Conservation (phyloP, 495 filamentous ascomycete genomes). For the Penicillium turbatum region DNA sequence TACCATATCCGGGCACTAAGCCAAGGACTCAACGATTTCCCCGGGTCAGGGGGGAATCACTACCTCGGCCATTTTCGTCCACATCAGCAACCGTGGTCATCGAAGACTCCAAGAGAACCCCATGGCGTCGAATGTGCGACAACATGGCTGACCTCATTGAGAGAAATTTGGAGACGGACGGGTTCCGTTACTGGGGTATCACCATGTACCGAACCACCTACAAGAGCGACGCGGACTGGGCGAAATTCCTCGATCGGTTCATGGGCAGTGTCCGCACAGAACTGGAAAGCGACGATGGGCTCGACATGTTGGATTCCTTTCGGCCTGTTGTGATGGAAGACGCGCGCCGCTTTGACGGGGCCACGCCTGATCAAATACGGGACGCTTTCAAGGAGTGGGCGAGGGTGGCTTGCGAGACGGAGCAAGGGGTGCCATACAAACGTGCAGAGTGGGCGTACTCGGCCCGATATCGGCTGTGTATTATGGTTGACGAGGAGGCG, state of each 20-base stretch:
- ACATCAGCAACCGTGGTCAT: conserved; percentile 9
- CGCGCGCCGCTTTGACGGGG: not conserved
- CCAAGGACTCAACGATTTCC: conserved; percentile 9
- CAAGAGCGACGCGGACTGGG: conserved; percentile 8
- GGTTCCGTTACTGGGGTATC: conserved; percentile 8
- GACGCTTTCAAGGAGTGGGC: conserved; percentile 9
- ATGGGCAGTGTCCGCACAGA: not conserved
- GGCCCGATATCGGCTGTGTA: conserved; percentile 9
- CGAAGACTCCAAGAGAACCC: conserved; percentile 12
- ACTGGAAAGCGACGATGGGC: conserved; percentile 3
- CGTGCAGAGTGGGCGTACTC: not conserved
- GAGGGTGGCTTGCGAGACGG: not conserved
- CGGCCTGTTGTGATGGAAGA: conserved; percentile 3
- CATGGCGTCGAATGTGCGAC: not conserved
- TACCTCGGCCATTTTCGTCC: conserved; percentile 10
- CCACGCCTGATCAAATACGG: not conserved
- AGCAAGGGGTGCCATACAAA: conserved; percentile 4
- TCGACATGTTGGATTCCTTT: conserved; percentile 7
- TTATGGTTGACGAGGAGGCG: conserved; percentile 9
- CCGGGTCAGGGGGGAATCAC: conserved; percentile 4
- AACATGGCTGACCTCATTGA: conserved; percentile 4
- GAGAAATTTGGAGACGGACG: conserved; percentile 5
- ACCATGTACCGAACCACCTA: conserved; percentile 11
- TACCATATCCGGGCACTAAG: not conserved
- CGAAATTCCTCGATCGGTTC: conserved; percentile 4